Conservation (phyloP, 805 yeast genomes). For the Peterozyma xylosa region DNA sequence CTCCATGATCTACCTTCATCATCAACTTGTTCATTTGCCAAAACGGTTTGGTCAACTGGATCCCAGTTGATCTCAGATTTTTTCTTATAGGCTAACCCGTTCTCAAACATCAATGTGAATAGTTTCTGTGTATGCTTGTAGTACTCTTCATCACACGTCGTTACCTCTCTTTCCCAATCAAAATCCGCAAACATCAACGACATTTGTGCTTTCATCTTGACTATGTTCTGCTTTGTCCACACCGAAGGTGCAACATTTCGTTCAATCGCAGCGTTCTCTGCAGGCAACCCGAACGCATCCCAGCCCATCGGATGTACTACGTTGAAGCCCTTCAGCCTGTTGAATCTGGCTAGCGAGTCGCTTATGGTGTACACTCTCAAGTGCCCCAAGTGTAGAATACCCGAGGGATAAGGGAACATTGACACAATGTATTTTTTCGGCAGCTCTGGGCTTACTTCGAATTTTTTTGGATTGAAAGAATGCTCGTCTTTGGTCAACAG, state of each 20-base stretch:
- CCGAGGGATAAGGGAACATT: conserved; percentile 97
- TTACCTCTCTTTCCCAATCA: conserved; percentile 88
- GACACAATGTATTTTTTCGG: conserved; percentile 58
- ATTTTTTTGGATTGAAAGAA: conserved; percentile 22
- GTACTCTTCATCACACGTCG: conserved; percentile 82
- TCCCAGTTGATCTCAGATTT: conserved; percentile 96
- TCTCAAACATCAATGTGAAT: conserved; percentile 62
- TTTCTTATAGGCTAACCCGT: conserved; percentile 79
- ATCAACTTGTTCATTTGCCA: conserved; percentile 97
- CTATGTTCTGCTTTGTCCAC: conserved; percentile 83
- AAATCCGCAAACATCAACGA: conserved; percentile 71
- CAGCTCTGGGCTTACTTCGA: conserved; percentile 9
- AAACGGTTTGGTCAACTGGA: conserved; percentile 88
- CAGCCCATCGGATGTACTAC: conserved; percentile 98
- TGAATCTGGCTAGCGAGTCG: conserved; percentile 74
- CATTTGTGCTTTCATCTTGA: conserved; percentile 82
- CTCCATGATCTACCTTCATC: conserved; percentile 90
- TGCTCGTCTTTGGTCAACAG: conserved; percentile 11
- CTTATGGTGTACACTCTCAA: conserved; percentile 86
- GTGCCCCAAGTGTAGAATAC: conserved; percentile 89
- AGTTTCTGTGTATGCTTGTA: conserved; percentile 91
- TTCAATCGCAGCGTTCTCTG: conserved; percentile 96
- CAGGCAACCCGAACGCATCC: conserved; percentile 98
- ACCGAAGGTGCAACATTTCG: conserved; percentile 66
- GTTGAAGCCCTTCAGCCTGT: conserved; percentile 64